Evolutionary conservation across 192 early-diverging fungal genomes (phyloP), one percentile per base, ranked within the genome.

Genomic region (Coemansia sp.): DNA sequence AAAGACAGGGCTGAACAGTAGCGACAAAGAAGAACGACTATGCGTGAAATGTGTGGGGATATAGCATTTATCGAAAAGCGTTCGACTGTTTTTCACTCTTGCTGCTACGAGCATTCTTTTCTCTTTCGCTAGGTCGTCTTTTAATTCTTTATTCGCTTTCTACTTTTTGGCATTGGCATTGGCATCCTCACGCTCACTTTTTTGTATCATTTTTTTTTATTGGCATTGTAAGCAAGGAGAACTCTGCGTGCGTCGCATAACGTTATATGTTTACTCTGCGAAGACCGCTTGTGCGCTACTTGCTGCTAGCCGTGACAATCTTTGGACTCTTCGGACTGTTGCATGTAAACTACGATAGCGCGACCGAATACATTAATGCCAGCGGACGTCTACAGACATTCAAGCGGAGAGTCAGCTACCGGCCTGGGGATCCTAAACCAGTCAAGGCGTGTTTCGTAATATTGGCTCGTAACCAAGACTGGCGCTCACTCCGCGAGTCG

Each of bases 381-480:
- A 62, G 45, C 64, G 32, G 63, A 60, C 37, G 50, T 17, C 68
- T 69, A 12, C 39, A 67, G 57, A 58, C 64, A 4, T 75, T 66
- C 64, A 34, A 65, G 48, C 68, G 74, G 1, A 44, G 34, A 5
- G 55, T 74, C 34, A 76, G 78, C 72, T 82, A 82, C 62, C 55
- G 50, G 12, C 76, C 81, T 8, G 68, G 67, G 9, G 73, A 64
- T 15, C 65, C 73, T 3, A 58, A 58, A 69, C 80, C 80, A 5
- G 84, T 82, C 5, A 84, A 85, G 19, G 90, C 86, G 11, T 87
- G 86, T 1, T 67, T 92, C n/a, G 86, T 91, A 12, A 85, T 87
- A n/a, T 69, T 93, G 39, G 88, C 88, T 51, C 75, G 89, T 57
- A 92, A 93, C 84, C 76, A 74, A 15, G 91, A 93, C 31, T 83